Evolutionary conservation across 306 rosid genomes (phyloP).

Genomic region (Sicyos baderoa): DNA sequence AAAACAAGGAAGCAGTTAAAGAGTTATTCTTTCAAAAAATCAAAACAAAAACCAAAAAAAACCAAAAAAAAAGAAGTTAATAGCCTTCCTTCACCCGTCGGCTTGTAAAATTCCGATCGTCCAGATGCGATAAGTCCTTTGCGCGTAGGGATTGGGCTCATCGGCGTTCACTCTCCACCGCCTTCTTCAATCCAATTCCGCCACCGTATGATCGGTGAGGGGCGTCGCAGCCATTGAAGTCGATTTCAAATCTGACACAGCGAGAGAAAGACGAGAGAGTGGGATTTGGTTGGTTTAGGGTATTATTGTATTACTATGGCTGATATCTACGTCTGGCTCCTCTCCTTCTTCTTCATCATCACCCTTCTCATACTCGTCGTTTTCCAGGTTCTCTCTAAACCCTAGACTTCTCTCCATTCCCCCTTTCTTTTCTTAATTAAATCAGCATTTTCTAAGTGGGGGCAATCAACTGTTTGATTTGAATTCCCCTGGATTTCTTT

Average conservation of each 20-base stretch:
- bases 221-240: conserved; percentile 1
- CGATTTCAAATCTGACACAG: conserved; percentile 6
- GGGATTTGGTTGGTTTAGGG: neutral
- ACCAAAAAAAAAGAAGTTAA: neutral
- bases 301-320: conserved; percentile 43
- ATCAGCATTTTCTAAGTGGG: too few relatives aligned
- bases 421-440: too few relatives aligned
- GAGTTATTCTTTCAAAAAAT: too few relatives aligned
- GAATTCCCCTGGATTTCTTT: neutral
- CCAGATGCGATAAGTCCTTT: neutral
- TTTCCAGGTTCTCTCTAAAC: conserved; percentile 55
- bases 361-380: conserved; percentile 63
- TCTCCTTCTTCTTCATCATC: conserved; percentile 79
- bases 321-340: conserved; percentile 66
- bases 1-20: neutral
- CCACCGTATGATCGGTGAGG: neutral
- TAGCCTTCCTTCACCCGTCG: neutral
- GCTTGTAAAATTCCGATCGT: neutral
- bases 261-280: neutral
- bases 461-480: too few relatives aligned
- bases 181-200: neutral
- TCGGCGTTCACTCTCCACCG: neutral
- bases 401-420: neutral
- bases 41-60: neutral
- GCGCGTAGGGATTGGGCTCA: neutral